Base-by-base conservation (phyloP, 306 rosid genomes). In the Dalbergia cochinchinensis region DNA sequence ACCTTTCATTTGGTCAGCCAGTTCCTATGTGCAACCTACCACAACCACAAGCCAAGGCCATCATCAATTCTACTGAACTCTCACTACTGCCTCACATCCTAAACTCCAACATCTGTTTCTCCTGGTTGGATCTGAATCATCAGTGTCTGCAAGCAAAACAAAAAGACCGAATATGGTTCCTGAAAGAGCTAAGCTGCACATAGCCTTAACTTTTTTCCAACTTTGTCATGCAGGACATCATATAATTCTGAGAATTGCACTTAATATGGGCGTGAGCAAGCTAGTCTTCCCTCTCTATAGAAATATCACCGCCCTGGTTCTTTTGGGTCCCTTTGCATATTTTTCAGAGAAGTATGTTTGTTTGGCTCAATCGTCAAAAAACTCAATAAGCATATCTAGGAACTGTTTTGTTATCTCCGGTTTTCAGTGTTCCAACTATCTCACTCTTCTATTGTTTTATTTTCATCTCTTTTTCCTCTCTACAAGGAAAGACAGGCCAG, bases 281-380 rank as follows among this genome's bases (percentile, higher is more conserved):
- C 86, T 90, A 35, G 84, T 90, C 18, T 89, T 90, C 54, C 91
- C 94, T n/a, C 62, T 90, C 63, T 87, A 87, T 58, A 83, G 92
- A 79, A 90, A 90, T 66, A 75, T 74, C 31, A 80, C 84, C 0
- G 92, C 94, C 20, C 77, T 88, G 33, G 5, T 84, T 77, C 74
- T 83, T 45, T 81, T 90, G 8, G 79, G 37, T 37, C 91, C 94
- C 22, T 72, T 76, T 3, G 92, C 94, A 11, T 90, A 85, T 84
- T 73, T 88, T 71, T 63, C 76, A 10, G 94, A 88, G 37, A 90
- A 84, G 94, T 88, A 90, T 67, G 82, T 53, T 15, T 55, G 50
- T 57, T 73, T 57, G 78, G 61, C 41, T 39, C 81, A 47, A 50
- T 76, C 35, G 42, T 51, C 15, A 26, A 2, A 26, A 1, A 44